Percentiles rank a stretch among this genome's conserved stretches.
These are phyloP conservation scores for Crataegus laevigata DNA, from an alignment of 306 rosid species.

Conservation along the genomic window DNA sequence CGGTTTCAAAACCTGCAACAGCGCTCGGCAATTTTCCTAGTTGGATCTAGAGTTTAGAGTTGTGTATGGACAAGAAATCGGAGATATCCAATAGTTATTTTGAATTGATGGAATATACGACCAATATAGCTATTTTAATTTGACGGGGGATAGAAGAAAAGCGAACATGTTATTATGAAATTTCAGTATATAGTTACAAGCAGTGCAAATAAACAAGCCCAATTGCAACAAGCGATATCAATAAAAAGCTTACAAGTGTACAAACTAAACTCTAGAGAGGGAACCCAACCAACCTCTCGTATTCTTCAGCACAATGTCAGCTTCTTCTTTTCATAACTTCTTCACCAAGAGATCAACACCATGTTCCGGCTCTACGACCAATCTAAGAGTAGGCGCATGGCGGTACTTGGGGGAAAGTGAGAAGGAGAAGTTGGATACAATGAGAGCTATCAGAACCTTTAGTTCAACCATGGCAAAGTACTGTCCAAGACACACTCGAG, in stretches of 20 bases:
- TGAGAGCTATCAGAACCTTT: constrained; percentile 19
- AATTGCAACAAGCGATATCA: not conserved
- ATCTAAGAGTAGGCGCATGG: constrained; percentile 20
- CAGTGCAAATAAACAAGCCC: not conserved
- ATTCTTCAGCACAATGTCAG: not conserved
- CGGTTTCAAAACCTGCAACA: too few relatives aligned
- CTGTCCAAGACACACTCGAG: constrained; percentile 13
- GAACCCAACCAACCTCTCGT: too few relatives aligned
- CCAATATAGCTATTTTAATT: too few relatives aligned
- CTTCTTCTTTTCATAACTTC: constrained; percentile 10
- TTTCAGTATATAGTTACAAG: not conserved
- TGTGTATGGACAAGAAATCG: too few relatives aligned
- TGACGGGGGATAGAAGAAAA: not conserved
- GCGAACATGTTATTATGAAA: not conserved
- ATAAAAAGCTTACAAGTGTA: too few relatives aligned
- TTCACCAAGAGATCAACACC: constrained; percentile 32
- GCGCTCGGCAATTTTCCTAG: rapidly evolving
- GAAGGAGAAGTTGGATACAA: constrained; percentile 35
- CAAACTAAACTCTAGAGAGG: too few relatives aligned
- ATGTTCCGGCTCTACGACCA: constrained; percentile 26
- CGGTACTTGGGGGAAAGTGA: constrained; percentile 28
- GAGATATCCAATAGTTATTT: too few relatives aligned
- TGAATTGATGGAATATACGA: too few relatives aligned
- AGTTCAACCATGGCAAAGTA: constrained; percentile 17
- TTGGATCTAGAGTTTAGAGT: too few relatives aligned